Evolutionary conservation across 306 rosid genomes (phyloP).

Genomic region (Prunus salicina): DNA sequence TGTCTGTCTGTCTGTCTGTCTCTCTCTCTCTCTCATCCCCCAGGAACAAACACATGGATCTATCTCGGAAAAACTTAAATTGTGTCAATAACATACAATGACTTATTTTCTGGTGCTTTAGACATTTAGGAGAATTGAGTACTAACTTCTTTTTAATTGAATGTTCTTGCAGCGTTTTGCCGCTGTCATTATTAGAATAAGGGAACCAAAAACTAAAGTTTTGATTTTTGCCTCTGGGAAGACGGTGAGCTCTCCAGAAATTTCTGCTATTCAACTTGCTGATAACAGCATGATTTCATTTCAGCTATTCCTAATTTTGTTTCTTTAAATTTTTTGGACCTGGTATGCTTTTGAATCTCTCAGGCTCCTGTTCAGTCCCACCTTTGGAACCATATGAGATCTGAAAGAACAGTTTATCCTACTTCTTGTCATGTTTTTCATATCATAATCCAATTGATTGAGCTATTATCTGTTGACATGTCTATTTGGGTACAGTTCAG

Average conservation of each 20-base stretch:
- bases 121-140: not conserved
- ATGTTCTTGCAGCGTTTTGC: constrained; percentile 47
- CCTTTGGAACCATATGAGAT: not conserved
- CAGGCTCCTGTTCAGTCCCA: not conserved
- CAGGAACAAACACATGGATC: not conserved
- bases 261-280: too few relatives aligned
- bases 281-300: not conserved
- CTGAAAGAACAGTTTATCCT: not conserved
- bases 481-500: not conserved
- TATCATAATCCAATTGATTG: not conserved
- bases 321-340: not conserved
- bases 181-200: constrained; percentile 66
- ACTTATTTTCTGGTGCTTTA: not conserved
- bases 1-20: not conserved
- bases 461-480: not conserved
- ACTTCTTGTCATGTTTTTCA: not conserved
- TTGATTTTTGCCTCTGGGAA: constrained; percentile 74
- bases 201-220: constrained; percentile 67
- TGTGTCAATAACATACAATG: too few relatives aligned
- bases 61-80: too few relatives aligned
- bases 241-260: constrained; percentile 35
- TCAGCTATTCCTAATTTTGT: not conserved
- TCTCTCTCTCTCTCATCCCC: too few relatives aligned
- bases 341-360: not conserved
- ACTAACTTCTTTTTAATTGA: too few relatives aligned